Evolutionary conservation across 2,329 filamentous ascomycete genomes (phyloP), one percentile per base, ranked within the genome.

Genomic region (Colletotrichum horii): DNA sequence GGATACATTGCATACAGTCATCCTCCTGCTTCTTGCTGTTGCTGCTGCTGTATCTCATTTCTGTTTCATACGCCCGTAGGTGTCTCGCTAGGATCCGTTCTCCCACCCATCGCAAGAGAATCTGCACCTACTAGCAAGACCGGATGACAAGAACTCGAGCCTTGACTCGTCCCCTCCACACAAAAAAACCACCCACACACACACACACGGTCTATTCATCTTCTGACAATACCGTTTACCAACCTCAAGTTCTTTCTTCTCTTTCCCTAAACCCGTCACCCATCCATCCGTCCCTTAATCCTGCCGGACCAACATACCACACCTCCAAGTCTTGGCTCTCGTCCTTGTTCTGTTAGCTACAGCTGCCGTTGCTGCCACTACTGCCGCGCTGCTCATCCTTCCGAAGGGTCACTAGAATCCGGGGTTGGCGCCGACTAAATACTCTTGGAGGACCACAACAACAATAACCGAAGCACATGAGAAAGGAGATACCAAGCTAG

Each of bases 381-480:
- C 67, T 52, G 22, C 52, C 38, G 24, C 19, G 32, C 32, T 52
- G 36, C 56, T 30, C 56, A 26, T 62, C 43, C 62, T 52, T 26
- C 62, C n/a, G 36, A 19, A 19, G 66, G 30, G 30, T 62, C 24
- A 36, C 12, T 65, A 58, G 48, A 74, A 69, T 69, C 64, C 70
- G 64, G 74, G 74, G 74, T 74, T 76, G 74, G 74, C 74, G 74
- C 70, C 56, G 48, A 69, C 64, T 73, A 65, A 52, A 68, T 34
- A 52, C 15, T 32, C 32, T 38, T 34, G 28, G 32, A 69, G 22
- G 36, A 22, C 30, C 30, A n/a, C 58, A 32, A 32, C 26, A 32
- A 32, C 28, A 61, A 15, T 32, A 30, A 61, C 36, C 14, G 14
- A 70, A 62, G 67, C 56, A 70, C 58, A 70, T 70, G 66, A 69